A percentile compares a stretch with the other conserved stretches of the same genome.
These are phyloP conservation scores for Solanum aculeatissimum DNA, from an alignment of 305 asterid species.

Conservation along the genomic window DNA sequence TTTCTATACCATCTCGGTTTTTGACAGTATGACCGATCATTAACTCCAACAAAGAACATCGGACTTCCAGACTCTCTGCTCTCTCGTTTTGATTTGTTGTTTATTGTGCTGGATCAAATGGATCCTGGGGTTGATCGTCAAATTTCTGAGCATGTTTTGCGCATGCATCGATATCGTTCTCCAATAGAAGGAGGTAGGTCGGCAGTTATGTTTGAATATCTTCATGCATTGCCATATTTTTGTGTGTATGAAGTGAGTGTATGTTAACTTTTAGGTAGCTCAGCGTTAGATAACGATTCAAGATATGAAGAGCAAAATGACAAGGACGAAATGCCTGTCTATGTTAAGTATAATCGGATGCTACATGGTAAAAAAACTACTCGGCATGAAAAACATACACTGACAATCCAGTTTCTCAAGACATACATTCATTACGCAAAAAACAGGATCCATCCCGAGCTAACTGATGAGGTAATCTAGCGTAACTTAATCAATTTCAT, in stretches of 20 bases:
- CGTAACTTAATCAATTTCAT: neutral
- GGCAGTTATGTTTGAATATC: neutral
- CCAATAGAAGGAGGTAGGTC: slow-evolving; percentile 62
- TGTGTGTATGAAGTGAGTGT: neutral
- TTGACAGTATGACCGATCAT: slow-evolving; percentile 87
- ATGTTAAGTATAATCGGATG: slow-evolving; percentile 77
- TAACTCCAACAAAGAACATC: slow-evolving; percentile 95
- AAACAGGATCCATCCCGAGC: slow-evolving; percentile 86
- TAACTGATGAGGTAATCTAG: slow-evolving; percentile 78
- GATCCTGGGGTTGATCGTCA: slow-evolving; percentile 85
- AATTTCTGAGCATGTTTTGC: slow-evolving; percentile 85
- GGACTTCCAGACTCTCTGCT: slow-evolving; percentile 99
- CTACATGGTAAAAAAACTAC: slow-evolving; percentile 61
- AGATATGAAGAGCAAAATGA: slow-evolving; percentile 48
- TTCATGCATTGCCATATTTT: neutral
- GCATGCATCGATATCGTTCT: slow-evolving; percentile 86
- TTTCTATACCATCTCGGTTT: neutral
- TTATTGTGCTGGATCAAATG: slow-evolving; percentile 98
- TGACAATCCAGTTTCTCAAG: slow-evolving; percentile 82
- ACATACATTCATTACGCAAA: slow-evolving; percentile 89
- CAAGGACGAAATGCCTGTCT: slow-evolving; percentile 65
- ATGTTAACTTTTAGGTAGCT: slow-evolving; percentile 29
- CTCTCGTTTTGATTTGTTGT: slow-evolving; percentile 93
- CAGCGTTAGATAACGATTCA: slow-evolving; percentile 35
- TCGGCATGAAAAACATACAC: slow-evolving; percentile 59